A percentile compares a stretch with the other conserved stretches of the same genome.
These are phyloP conservation scores for Punica granatum DNA, from an alignment of 345 rosid species.

Conservation along the genomic window DNA sequence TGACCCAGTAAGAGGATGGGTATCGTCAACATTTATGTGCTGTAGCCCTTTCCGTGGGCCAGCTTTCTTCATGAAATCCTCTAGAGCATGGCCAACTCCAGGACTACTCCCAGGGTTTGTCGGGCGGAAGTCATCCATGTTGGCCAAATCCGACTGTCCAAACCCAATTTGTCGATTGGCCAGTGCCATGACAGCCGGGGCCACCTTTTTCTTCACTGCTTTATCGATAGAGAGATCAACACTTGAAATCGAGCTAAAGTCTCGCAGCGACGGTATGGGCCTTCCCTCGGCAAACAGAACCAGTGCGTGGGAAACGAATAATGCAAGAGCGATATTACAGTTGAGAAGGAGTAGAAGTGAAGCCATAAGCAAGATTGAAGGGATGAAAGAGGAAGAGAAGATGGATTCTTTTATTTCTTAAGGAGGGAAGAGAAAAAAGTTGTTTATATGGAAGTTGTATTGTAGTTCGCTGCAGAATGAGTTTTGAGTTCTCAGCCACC, in stretches of 20 bases:
- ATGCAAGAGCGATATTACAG: slow-evolving; percentile 16
- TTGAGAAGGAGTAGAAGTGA: slow-evolving; percentile 4
- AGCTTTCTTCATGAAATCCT: slow-evolving; percentile 1
- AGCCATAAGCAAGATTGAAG: slow-evolving; percentile 19
- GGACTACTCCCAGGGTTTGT: slow-evolving; percentile 39
- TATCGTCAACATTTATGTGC: background rate
- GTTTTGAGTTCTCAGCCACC: background rate
- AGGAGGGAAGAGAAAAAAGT: background rate
- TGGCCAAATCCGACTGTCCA: background rate
- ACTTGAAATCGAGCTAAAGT: background rate
- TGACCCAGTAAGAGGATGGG: slow-evolving; percentile 18
- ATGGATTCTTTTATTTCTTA: too few species aligned
- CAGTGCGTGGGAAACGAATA: slow-evolving; percentile 16
- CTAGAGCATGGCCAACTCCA: slow-evolving; percentile 23
- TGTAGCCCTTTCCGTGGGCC: slow-evolving; percentile 4
- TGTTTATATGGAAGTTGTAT: background rate
- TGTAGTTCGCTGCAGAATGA: background rate
- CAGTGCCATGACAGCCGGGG: background rate
- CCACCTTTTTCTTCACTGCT: background rate
- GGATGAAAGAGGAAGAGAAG: background rate
- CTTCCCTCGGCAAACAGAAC: slow-evolving; percentile 26
- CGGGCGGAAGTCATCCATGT: slow-evolving; percentile 19
- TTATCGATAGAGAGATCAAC: background rate
- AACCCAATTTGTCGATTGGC: background rate
- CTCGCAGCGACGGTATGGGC: slow-evolving; percentile 11